phyloP scores from a whole-genome alignment of 2,329 filamentous ascomycete species.

The Bimuria novae-zelandiae region DNA sequence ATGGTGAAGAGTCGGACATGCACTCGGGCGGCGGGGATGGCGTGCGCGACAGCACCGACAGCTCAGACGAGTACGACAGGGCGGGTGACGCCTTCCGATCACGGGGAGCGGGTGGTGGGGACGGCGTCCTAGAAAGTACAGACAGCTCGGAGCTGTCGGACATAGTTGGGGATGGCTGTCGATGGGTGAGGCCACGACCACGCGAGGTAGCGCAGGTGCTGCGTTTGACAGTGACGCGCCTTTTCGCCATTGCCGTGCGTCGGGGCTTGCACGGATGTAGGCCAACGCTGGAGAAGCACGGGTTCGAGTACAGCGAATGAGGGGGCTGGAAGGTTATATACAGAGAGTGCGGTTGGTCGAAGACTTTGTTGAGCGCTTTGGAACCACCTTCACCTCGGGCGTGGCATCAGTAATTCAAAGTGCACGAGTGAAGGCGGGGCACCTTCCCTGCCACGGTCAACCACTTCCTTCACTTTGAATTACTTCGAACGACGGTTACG shows the following conservation, averaged over 20 bases:
- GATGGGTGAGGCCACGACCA: not conserved
- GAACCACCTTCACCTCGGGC: not conserved
- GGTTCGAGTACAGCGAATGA: not conserved
- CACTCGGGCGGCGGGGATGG: slow-evolving; percentile 13
- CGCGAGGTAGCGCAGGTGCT: not conserved
- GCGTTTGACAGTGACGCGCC: not conserved
- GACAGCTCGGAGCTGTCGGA: not conserved
- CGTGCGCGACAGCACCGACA: slow-evolving; percentile 9
- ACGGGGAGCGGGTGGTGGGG: not conserved
- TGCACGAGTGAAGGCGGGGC: not conserved
- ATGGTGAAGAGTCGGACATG: no score
- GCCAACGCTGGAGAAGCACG: no score
- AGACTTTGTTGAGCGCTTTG: no score
- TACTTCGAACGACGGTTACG: not conserved
- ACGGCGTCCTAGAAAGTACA: not conserved
- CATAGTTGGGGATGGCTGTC: not conserved
- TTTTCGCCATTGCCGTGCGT: not conserved
- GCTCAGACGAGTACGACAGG: slow-evolving; percentile 7
- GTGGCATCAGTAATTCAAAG: not conserved
- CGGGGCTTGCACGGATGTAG: no score
- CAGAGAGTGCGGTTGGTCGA: not conserved
- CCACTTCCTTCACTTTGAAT: not conserved
- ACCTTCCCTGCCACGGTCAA: not conserved
- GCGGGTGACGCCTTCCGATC: slow-evolving; percentile 1
- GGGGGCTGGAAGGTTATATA: not conserved